A percentile compares a stretch with the other conserved stretches of the same genome.
These are phyloP conservation scores for Tricholoma terreum DNA, from an alignment of 768 basidiomycete species.

Conservation along the genomic window DNA sequence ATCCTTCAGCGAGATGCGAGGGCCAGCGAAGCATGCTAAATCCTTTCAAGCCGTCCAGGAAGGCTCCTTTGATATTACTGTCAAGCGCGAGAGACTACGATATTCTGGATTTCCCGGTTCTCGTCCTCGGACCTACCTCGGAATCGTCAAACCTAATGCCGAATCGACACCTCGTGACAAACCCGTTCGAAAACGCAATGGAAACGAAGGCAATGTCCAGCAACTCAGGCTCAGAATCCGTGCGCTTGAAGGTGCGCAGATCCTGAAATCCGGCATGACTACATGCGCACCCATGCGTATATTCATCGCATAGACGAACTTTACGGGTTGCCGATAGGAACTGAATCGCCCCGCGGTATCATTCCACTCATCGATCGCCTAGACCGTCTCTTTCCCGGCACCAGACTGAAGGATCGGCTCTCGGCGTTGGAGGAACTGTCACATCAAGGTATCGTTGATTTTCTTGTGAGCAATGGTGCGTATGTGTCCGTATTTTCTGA, in stretches of 20 bases:
- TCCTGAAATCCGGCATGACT: not conserved
- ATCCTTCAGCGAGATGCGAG: slow-evolving; percentile 41
- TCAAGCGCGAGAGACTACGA: slow-evolving; percentile 33
- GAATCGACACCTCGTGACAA: not conserved
- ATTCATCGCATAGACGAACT: slow-evolving; percentile 32
- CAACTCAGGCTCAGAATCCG: slow-evolving; percentile 20
- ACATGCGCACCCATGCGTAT: not conserved
- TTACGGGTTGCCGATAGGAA: slow-evolving; percentile 39
- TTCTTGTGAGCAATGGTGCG: slow-evolving; percentile 36
- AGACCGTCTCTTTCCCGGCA: slow-evolving; percentile 44
- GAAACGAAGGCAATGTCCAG: not conserved
- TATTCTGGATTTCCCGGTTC: slow-evolving; percentile 13
- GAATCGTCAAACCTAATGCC: not conserved
- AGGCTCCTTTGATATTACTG: slow-evolving; percentile 43
- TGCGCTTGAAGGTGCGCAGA: slow-evolving; percentile 31
- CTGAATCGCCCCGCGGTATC: slow-evolving; percentile 39
- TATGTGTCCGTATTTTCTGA: not conserved
- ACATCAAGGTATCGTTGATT: slow-evolving; percentile 43
- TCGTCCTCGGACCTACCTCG: not conserved
- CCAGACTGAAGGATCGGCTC: slow-evolving; percentile 44
- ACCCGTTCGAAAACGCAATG: not conserved
- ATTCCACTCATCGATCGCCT: slow-evolving; percentile 35
- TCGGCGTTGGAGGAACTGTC: slow-evolving; percentile 23
- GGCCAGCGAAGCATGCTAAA: slow-evolving; percentile 40
- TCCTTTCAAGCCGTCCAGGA: slow-evolving; percentile 43